phyloP scores from a whole-genome alignment of 306 rosid genomes.

The Pterocarpus macrocarpus region DNA sequence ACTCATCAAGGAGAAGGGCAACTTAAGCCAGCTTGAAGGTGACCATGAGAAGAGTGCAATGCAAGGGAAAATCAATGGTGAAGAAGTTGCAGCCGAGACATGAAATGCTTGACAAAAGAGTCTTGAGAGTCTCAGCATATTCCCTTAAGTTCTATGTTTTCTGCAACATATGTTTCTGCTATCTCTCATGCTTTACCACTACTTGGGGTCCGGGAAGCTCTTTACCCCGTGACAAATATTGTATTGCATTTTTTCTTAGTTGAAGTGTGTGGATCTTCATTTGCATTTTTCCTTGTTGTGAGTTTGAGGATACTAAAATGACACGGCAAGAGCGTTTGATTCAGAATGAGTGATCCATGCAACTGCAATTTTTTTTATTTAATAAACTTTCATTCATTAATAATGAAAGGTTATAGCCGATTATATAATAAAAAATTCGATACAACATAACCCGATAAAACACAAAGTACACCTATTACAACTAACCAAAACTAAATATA shows the following conservation, averaged over 20 bases:
- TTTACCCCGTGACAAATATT: conserved; percentile 38
- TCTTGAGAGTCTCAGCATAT: conserved; percentile 12
- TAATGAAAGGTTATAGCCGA: background rate
- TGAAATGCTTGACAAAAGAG: conserved; percentile 45
- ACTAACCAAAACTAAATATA: too few species aligned
- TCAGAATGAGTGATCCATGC: conserved; percentile 40
- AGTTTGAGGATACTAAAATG: background rate
- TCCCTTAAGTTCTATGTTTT: conserved; percentile 22
- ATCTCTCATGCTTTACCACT: conserved; percentile 44
- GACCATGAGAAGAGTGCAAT: conserved; percentile 61
- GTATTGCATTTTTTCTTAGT: conserved; percentile 47
- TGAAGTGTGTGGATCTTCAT: conserved; percentile 49
- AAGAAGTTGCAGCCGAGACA: conserved; percentile 65
- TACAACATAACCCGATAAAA: too few species aligned
- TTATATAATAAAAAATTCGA: too few species aligned
- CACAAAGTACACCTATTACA: too few species aligned
- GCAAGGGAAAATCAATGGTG: conserved; percentile 54
- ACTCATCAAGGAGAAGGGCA: conserved; percentile 95
- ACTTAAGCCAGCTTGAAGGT: conserved; percentile 97
- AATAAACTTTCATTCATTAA: background rate
- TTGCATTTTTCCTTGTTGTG: conserved; percentile 35
- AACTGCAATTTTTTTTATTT: conserved; percentile 5
- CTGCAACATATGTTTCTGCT: conserved; percentile 49
- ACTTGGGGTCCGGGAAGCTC: conserved; percentile 40
- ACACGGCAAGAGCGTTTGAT: conserved; percentile 30